Percentiles rank a stretch among this genome's conserved stretches.
Evolutionary conservation across 768 basidiomycete genomes (phyloP).

Genomic region (Lentinula guzmanii): DNA sequence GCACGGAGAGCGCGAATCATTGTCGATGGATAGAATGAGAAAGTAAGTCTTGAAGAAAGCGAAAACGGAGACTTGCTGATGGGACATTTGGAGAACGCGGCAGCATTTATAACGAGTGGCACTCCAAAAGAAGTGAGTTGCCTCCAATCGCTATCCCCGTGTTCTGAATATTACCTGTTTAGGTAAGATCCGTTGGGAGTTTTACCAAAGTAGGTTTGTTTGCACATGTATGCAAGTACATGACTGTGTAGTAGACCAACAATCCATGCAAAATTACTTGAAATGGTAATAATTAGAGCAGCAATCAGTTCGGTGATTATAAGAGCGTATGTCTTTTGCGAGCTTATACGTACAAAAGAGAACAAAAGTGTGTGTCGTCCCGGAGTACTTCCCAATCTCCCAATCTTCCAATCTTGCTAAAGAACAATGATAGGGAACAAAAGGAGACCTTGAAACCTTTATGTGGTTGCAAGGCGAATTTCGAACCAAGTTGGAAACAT

Average conservation of each 20-base stretch:
- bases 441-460: too few species aligned
- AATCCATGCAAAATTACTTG: neutral
- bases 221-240: neutral
- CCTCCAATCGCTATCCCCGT: neutral
- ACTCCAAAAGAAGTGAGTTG: neutral
- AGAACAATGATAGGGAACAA: neutral
- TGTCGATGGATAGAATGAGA: neutral
- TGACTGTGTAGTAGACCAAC: neutral
- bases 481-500: too few species aligned
- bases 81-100: neutral
- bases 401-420: too few species aligned
- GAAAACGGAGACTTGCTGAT: neutral
- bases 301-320: too few species aligned
- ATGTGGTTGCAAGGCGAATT: too few species aligned
- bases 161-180: neutral
- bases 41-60: neutral
- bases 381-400: too few species aligned
- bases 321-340: neutral
- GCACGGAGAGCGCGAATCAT: neutral
- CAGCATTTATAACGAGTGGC: constrained; percentile 1
- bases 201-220: neutral
- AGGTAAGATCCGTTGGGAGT: neutral
- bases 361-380: too few species aligned
- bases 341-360: neutral
- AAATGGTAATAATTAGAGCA: neutral